Percentiles rank a stretch among this genome's conserved stretches.
phyloP scores from a whole-genome alignment of 306 rosid species.

The Psophocarpus tetragonolobus region DNA sequence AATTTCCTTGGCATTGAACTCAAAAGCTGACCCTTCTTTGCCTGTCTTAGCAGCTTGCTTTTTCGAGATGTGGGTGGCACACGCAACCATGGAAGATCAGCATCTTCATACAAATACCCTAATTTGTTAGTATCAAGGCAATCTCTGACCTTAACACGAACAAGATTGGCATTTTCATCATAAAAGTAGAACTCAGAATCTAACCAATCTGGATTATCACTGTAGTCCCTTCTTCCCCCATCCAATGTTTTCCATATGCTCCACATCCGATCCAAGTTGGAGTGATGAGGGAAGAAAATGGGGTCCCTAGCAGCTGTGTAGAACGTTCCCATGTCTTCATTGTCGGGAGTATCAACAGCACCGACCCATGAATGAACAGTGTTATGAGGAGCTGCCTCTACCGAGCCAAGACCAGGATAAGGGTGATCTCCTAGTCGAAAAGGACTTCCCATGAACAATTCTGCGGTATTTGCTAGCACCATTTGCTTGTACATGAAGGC shows the following conservation, averaged over 20 bases:
- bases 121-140: slow-evolving; percentile 52
- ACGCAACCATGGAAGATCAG: slow-evolving; percentile 31
- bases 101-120: slow-evolving; percentile 63
- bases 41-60: slow-evolving; percentile 6
- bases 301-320: slow-evolving; percentile 83
- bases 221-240: slow-evolving; percentile 36
- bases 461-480: too few relatives aligned
- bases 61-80: not conserved
- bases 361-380: slow-evolving; percentile 65
- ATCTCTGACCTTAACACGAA: slow-evolving; percentile 59
- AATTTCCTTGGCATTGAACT: slow-evolving; percentile 5
- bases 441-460: slow-evolving; percentile 60
- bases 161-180: slow-evolving; percentile 57
- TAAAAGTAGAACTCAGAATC: slow-evolving; percentile 64
- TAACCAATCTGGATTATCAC: slow-evolving; percentile 49
- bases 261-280: slow-evolving; percentile 78
- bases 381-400: slow-evolving; percentile 63
- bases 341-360: slow-evolving; percentile 41
- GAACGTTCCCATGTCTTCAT: slow-evolving; percentile 74
- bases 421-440: slow-evolving; percentile 59
- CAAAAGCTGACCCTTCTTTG: not conserved
- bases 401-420: slow-evolving; percentile 47
- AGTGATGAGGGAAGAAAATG: slow-evolving; percentile 60
- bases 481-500: slow-evolving; percentile 56
- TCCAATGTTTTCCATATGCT: slow-evolving; percentile 59